phyloP scores from a whole-genome alignment of 352 stramenopile genomes.

The Phytopythium sindhum region DNA sequence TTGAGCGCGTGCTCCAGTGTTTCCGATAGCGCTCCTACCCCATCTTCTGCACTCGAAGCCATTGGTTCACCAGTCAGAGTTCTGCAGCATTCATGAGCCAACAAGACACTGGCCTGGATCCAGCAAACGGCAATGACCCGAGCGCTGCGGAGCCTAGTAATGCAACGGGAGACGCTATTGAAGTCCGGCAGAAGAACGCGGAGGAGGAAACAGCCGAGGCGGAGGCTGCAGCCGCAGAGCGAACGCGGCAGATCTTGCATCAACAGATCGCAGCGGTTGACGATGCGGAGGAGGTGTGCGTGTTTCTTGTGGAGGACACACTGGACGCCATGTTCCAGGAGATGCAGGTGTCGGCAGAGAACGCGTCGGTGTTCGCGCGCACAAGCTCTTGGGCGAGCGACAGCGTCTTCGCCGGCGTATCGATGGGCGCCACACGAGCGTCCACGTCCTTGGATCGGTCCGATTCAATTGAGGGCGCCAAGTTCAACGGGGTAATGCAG shows the following conservation, averaged over 20 bases:
- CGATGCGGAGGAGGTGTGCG: conserved; percentile 33
- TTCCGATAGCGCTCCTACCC: background rate
- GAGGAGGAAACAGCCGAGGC: background rate
- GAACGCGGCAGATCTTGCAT: background rate
- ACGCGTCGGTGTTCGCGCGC: conserved; percentile 17
- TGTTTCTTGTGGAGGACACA: conserved; percentile 29
- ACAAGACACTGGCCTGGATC: background rate
- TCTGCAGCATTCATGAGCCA: background rate
- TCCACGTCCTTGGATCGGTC: conserved; percentile 23
- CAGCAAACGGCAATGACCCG: background rate
- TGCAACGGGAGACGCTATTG: background rate
- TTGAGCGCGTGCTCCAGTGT: background rate
- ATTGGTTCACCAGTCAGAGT: too few species aligned
- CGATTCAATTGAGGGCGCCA: background rate
- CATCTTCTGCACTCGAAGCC: too few species aligned
- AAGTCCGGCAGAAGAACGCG: background rate
- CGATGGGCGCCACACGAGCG: conserved; percentile 16
- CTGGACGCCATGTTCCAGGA: conserved; percentile 42
- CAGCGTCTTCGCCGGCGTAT: conserved; percentile 22
- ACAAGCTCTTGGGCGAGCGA: conserved; percentile 16
- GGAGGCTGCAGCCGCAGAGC: background rate
- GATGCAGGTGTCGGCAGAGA: conserved; percentile 38
- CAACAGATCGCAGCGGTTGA: conserved; percentile 11
- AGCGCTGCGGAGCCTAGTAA: background rate
- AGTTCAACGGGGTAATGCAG: conserved; percentile 3